A percentile compares a stretch with the other conserved stretches of the same genome.
phyloP scores from a whole-genome alignment of 768 basidiomycete genomes.

The Heimioporus sp. region DNA sequence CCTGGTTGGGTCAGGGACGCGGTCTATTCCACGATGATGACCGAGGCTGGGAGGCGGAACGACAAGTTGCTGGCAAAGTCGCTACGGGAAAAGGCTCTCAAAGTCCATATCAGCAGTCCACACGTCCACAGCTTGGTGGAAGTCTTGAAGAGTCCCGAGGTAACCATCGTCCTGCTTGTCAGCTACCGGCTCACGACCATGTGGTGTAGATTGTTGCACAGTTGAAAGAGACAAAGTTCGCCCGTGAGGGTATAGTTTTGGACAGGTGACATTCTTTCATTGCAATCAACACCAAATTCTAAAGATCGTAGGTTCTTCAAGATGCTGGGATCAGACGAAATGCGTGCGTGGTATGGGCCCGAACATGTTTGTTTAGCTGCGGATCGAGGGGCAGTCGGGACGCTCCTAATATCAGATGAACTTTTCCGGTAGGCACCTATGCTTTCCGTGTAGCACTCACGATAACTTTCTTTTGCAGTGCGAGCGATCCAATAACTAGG shows the following conservation, averaged over 20 bases:
- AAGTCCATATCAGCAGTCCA: slow-evolving; percentile 87
- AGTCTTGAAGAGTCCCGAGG: slow-evolving; percentile 93
- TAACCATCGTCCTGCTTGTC: slow-evolving; percentile 31
- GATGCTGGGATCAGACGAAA: slow-evolving; percentile 92
- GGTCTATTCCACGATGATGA: slow-evolving; percentile 79
- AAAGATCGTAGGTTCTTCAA: slow-evolving; percentile 79
- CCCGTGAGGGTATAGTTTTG: slow-evolving; percentile 85
- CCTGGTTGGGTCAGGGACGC: slow-evolving; percentile 95
- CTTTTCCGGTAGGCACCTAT: slow-evolving; percentile 70
- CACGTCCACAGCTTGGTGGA: slow-evolving; percentile 97
- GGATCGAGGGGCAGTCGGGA: slow-evolving; percentile 91
- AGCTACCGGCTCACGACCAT: slow-evolving; percentile 1
- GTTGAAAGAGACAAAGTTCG: slow-evolving; percentile 95
- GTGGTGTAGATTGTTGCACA: slow-evolving; percentile 59
- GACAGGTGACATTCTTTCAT: slow-evolving; percentile 58
- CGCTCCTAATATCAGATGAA: slow-evolving; percentile 91
- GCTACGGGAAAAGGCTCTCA: slow-evolving; percentile 79
- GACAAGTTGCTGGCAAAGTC: slow-evolving; percentile 83
- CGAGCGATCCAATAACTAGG: slow-evolving; percentile 73
- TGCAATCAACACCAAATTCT: neutral
- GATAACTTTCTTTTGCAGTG: slow-evolving; percentile 41
- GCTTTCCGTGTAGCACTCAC: neutral
- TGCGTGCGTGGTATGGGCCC: slow-evolving; percentile 98
- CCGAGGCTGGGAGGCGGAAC: slow-evolving; percentile 73
- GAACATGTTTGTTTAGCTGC: slow-evolving; percentile 91